Conservation (phyloP, 768 basidiomycete species). For the Floccularia luteovirens region DNA sequence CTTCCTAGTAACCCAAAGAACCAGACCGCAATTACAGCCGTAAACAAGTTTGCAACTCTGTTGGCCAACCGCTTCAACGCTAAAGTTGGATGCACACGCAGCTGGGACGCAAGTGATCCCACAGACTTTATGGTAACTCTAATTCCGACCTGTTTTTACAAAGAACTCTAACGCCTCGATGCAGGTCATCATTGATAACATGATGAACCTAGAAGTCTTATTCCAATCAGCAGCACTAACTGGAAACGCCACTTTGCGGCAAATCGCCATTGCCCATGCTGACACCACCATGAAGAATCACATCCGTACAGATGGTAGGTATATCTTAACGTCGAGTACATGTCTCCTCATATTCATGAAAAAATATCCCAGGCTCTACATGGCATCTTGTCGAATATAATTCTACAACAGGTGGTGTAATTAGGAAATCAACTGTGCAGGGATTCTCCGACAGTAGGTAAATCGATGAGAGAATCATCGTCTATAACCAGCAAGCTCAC, state of each 20-base stretch:
- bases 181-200: conserved; percentile 74
- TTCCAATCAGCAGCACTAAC: conserved; percentile 52
- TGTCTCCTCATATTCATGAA: neutral
- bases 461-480: neutral
- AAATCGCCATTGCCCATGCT: conserved; percentile 59
- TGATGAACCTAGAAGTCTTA: conserved; percentile 74
- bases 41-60: conserved; percentile 49
- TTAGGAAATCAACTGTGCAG: conserved; percentile 48
- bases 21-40: conserved; percentile 42
- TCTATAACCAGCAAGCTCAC: too few species aligned
- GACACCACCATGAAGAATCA: conserved; percentile 63
- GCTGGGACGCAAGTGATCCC: conserved; percentile 55
- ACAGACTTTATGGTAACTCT: conserved; percentile 46
- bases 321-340: conserved; percentile 1
- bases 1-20: conserved; percentile 47
- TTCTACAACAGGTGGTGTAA: conserved; percentile 53
- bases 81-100: conserved; percentile 60
- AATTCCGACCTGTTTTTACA: neutral
- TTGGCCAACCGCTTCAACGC: conserved; percentile 53
- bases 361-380: conserved; percentile 28
- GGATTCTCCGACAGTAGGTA: conserved; percentile 50
- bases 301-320: conserved; percentile 52
- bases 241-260: conserved; percentile 45
- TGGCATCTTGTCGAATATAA: conserved; percentile 67
- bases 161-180: neutral